Evolutionary conservation across 768 basidiomycete species (phyloP), one percentile per base, ranked within the genome.

Genomic region (Serendipita sp.): DNA sequence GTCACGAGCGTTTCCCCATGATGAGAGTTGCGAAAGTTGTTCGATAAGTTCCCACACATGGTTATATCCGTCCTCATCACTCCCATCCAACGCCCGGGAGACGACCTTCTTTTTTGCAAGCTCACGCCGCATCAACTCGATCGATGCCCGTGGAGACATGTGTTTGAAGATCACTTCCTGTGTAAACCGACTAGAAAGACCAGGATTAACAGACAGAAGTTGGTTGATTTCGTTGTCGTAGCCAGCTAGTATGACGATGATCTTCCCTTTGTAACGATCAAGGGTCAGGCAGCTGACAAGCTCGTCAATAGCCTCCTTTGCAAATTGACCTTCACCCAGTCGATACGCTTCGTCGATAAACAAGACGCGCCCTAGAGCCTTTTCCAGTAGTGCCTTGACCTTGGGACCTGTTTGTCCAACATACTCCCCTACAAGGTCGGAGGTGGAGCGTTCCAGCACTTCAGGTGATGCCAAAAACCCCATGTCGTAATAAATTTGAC

Each of bases 321-420:
- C 83, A 67, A 85, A 88, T 0, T 75, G 80, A 0, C 85, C 85
- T 54, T 84, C 76, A 5, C 76, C 71, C 11, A 88, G 75, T 30
- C 85, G 76, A 68, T 88, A 88, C 0, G 86, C 86, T 67, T 88
- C 86, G 64, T 87, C 86, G 63, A 87, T 77, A 74, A 88, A 87
- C 0, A 87, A 75, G 2, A 88, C 85, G 46, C 79, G 78, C 0
- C 86, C 86, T 0, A 85, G 76, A 0, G 84, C 86, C 70, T 81
- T 83, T 52, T 85, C 82, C 54, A 88, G 80, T 1, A 82, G 69
- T 63, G 80, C 76, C 67, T 73, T 76, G 0, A 83, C 83, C 71
- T 85, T 85, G 0, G 84, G 85, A 0, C 85, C 86, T 0, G 86
- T 87, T 0, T 87, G 85, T 3, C 86, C 86, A 7, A 87, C 80